Evolutionary conservation across 2,329 filamentous ascomycete species (phyloP), one percentile per base, ranked within the genome.

Genomic region (Septoria linicola): DNA sequence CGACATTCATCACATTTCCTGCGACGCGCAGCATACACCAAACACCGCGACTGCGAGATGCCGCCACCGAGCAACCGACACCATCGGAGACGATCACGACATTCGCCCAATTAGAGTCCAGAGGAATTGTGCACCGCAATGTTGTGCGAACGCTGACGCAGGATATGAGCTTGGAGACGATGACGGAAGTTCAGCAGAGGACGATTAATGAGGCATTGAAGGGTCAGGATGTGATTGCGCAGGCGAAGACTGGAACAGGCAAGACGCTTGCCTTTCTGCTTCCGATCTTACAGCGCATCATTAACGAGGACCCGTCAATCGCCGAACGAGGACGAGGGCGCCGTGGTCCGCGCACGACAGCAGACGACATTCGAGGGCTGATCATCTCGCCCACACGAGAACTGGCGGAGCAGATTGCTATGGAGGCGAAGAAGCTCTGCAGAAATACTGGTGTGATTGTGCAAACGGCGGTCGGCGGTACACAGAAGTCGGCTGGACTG

Each of bases 241-340:
- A 97, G 75, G 93, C 93, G 53, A 96, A 89, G 73, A 99, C 93
- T 7, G 93, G 93, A 68, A 97, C 93, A 3, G 93, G 93, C 68
- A 99, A 99, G 75, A 99, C 93, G 0, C 75, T 97, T 51, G 93
- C 89, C 30, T 99, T 97, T 76, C 78, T 99, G 19, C 73, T 97
- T 5, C 93, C 93, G 43, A 76, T 90, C 6, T 74, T 97, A 45
- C 89, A 96, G 68, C 84, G 84, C 53, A 87, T 96, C 65, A 75
- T 95, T 54, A 69, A 72, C 16, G 72, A 77, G 53, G 81, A 89
- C 58, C 81, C 83, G 1, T 70, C 73, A 0, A 78, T 95, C 27
- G 82, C 79, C 45, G 68, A 74, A 31, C 59, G 61, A 51, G 61
- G 65, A 16, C 49, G 66, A 49, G 69, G 75, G 3, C 79, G 69